Conservation (phyloP, 2,329 filamentous ascomycete genomes). For the Fusarium gaditjirri region DNA sequence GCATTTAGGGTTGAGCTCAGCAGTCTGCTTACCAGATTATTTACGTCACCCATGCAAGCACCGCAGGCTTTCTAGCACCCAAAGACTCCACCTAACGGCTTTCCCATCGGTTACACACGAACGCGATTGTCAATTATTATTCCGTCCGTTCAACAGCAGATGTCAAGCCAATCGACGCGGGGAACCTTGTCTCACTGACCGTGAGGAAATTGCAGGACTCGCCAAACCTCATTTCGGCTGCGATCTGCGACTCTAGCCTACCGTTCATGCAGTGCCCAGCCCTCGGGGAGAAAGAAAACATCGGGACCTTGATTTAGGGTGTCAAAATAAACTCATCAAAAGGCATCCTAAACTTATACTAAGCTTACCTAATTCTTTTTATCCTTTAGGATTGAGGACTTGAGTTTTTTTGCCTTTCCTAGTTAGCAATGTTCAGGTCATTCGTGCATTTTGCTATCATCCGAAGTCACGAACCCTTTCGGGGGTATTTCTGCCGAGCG, state of each 20-base stretch:
- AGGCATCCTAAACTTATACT: too few relatives aligned
- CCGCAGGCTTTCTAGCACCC: not conserved
- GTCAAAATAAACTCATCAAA: too few relatives aligned
- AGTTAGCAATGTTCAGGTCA: not conserved
- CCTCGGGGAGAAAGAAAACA: too few relatives aligned
- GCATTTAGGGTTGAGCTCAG: accelerated
- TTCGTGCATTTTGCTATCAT: not conserved
- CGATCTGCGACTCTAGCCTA: not conserved
- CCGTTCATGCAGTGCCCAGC: not conserved
- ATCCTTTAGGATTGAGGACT: too few relatives aligned
- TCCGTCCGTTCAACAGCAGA: not conserved
- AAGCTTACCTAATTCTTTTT: too few relatives aligned
- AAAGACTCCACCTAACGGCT: not conserved
- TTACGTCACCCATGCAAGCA: accelerated
- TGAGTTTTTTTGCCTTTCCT: too few relatives aligned
- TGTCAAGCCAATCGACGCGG: not conserved
- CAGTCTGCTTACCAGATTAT: not conserved
- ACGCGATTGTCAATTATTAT: not conserved
- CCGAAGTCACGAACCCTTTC: not conserved
- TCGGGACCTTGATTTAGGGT: too few relatives aligned
- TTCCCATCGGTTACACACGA: not conserved
- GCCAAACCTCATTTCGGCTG: not conserved
- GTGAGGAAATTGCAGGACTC: constrained; percentile 17
- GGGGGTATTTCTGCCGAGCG: constrained; percentile 6
- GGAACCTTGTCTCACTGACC: constrained; percentile 1